Evolutionary conservation across 2,329 filamentous ascomycete genomes (phyloP).

Genomic region (Lachnellula suecica): DNA sequence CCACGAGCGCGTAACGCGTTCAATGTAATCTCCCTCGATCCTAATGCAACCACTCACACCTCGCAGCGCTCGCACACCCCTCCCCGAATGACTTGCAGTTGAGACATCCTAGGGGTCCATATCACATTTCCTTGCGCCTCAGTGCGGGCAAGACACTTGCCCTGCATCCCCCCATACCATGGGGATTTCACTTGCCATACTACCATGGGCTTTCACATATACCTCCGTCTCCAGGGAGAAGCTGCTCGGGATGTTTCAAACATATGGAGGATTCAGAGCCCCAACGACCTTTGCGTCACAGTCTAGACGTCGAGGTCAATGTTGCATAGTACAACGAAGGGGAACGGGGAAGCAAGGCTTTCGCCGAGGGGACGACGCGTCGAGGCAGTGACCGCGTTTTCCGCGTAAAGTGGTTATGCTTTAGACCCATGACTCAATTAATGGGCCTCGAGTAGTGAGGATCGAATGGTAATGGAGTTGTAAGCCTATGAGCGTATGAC

Average conservation of each 20-base stretch:
- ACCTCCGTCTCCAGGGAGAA: not conserved
- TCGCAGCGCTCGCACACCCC: not conserved
- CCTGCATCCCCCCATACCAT: not conserved
- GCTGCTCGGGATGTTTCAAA: not conserved
- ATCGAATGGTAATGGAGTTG: not conserved
- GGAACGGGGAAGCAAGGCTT: not conserved
- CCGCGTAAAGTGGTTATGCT: slow-evolving; percentile 3
- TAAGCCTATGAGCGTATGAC: not conserved
- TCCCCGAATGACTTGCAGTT: not conserved
- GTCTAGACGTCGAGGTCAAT: too few relatives aligned
- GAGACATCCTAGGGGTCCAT: not conserved
- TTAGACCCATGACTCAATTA: too few relatives aligned
- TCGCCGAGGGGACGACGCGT: not conserved
- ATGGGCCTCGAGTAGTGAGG: not conserved
- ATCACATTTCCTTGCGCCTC: slow-evolving; percentile 1
- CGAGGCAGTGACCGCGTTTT: not conserved
- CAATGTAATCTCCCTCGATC: not conserved
- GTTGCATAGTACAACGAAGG: not conserved
- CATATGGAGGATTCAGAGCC: not conserved
- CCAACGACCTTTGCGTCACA: not conserved
- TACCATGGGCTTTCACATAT: not conserved
- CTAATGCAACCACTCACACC: slow-evolving; percentile 6
- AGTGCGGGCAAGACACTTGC: not conserved
- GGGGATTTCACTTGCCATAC: not conserved
- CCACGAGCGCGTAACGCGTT: not conserved